A percentile compares a stretch with the other conserved stretches of the same genome.
These are phyloP conservation scores for Leccinum fallax DNA, from an alignment of 1,284 basidiomycete genomes.

Conservation along the genomic window DNA sequence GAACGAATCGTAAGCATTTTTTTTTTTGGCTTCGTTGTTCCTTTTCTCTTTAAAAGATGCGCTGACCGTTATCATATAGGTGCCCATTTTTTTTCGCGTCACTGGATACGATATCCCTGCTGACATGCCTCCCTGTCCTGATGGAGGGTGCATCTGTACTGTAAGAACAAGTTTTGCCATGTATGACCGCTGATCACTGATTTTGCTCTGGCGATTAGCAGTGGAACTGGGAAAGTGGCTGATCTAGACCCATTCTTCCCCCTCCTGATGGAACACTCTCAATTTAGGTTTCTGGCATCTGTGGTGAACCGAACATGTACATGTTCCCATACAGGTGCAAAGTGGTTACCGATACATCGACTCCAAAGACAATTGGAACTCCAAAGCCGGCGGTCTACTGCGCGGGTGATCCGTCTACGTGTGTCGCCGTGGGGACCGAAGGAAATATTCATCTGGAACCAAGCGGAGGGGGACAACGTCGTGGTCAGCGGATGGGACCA, in stretches of 20 bases:
- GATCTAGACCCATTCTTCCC: background rate
- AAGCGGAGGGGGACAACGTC: conserved; percentile 14
- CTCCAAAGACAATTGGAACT: conserved; percentile 5
- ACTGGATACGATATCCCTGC: conserved; percentile 11
- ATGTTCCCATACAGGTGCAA: conserved; percentile 8
- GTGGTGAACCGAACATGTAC: conserved; percentile 14
- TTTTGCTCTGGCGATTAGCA: background rate
- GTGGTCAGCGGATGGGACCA: background rate
- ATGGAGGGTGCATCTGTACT: background rate
- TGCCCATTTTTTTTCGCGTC: conserved; percentile 9
- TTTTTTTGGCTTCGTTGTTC: background rate
- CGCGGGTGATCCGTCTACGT: conserved; percentile 2
- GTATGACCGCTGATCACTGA: background rate
- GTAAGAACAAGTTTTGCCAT: conserved; percentile 6
- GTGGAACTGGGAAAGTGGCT: conserved; percentile 16
- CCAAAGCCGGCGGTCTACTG: conserved; percentile 12
- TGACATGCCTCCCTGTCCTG: conserved; percentile 12
- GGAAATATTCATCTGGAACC: conserved; percentile 6
- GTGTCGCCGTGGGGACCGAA: conserved; percentile 15
- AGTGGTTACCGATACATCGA: background rate
- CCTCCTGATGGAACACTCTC: conserved; percentile 1
- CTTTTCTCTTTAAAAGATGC: too few species aligned
- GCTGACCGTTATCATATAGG: conserved; percentile 8
- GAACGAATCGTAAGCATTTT: conserved; percentile 3
- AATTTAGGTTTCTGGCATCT: conserved; percentile 7